phyloP scores from a whole-genome alignment of 805 yeast genomes.

The Hanseniaspora jakobsenii region DNA sequence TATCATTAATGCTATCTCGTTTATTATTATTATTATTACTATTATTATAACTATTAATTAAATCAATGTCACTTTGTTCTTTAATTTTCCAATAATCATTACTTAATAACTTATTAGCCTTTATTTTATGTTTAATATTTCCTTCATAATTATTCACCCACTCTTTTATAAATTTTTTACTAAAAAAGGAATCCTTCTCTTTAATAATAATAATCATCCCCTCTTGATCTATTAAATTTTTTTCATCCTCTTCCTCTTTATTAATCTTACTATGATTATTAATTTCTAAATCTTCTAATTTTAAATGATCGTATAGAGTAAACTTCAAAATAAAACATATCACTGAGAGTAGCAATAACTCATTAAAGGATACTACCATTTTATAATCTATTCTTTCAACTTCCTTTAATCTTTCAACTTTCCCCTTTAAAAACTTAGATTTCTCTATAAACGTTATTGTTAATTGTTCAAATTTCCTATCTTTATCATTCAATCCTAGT shows the following conservation, averaged over 20 bases:
- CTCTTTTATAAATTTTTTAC: background rate
- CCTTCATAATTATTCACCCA: background rate
- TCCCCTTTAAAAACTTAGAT: background rate
- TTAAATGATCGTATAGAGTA: background rate
- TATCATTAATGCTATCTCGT: slow-evolving; percentile 1
- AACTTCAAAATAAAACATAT: slow-evolving; percentile 2
- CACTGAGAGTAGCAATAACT: background rate
- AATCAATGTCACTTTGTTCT: no score
- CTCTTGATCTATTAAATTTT: no score
- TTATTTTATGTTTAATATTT: no score
- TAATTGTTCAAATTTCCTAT: background rate
- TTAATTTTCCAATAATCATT: no score
- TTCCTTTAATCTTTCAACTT: background rate
- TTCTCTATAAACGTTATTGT: background rate
- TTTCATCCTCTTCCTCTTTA: no score
- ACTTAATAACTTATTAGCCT: no score
- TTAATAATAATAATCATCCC: no score
- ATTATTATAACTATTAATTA: no score
- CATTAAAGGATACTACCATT: slow-evolving; percentile 2
- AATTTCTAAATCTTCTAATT: background rate
- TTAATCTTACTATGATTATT: no score
- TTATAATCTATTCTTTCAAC: slow-evolving; percentile 8
- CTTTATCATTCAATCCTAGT: background rate
- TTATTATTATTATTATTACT: no score
- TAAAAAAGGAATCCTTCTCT: no score